phyloP scores from a whole-genome alignment of 345 rosid genomes.

The Dipteronia dyeriana region DNA sequence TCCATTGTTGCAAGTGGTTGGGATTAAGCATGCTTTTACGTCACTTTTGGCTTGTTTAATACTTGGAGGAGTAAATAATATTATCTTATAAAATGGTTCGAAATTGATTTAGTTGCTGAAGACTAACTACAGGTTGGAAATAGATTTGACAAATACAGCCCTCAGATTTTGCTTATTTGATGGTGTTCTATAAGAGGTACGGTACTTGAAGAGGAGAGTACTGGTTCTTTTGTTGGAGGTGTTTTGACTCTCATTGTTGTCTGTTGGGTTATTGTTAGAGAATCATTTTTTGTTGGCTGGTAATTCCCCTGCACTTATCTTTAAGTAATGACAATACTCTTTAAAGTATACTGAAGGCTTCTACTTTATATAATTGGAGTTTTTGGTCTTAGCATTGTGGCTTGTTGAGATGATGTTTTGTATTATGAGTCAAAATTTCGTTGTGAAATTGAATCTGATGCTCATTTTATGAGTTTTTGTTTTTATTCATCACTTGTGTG shows the following conservation, averaged over 20 bases:
- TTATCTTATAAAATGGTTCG: background rate
- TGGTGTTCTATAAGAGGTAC: background rate
- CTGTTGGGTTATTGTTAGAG: background rate
- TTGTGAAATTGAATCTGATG: background rate
- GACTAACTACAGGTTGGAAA: conserved; percentile 17
- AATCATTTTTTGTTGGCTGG: background rate
- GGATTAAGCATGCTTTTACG: conserved; percentile 38
- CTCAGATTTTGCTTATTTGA: background rate
- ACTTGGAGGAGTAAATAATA: background rate
- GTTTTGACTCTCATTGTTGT: background rate
- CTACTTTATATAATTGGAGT: background rate
- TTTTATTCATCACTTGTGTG: background rate
- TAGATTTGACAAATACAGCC: conserved; percentile 2
- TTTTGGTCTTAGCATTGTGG: background rate
- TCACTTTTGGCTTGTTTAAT: background rate
- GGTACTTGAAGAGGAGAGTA: background rate
- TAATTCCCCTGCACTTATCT: background rate
- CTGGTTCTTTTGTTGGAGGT: background rate
- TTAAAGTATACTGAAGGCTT: background rate
- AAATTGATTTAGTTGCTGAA: conserved; percentile 4
- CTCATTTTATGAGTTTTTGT: background rate
- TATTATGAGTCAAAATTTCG: too few relatives aligned
- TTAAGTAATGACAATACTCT: background rate
- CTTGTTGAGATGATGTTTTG: background rate
- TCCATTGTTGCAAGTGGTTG: conserved; percentile 38